Base-by-base conservation (phyloP, 2,329 filamentous ascomycete genomes). In the Microcyclosporella mali region DNA sequence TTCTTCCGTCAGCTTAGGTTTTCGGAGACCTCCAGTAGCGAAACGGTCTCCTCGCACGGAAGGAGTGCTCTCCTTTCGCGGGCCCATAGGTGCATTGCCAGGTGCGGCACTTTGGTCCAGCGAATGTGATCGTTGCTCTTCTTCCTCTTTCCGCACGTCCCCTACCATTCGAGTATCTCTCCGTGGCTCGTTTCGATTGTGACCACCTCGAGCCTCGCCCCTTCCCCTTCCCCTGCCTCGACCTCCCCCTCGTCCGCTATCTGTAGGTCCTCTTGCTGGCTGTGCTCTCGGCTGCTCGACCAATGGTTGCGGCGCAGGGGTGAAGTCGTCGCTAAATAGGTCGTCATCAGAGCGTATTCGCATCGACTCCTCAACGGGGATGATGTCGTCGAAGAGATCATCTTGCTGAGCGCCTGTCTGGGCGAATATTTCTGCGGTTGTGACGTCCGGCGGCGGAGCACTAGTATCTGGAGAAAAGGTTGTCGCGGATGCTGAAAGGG, bases 1-100 rank as follows among this genome's bases (percentile, higher is more conserved):
- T 50, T 73, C 76, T 56, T 84, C 80, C 2, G 79, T 83, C 33
- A 84, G 71, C 62, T 81, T 81, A 2, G 75, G 74, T 62, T 78
- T 64, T 27, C 46, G 45, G 25, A 56, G 41, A 6, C 61, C 70
- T 28, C 63, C 64, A 6, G 62, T 65, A 2, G 57, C 58, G 29
- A 55, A 58, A 9, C 63, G 51, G 45, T 65, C 60, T 25, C 62
- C 63, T 17, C 59, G 58, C 9, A 65, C 63, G 15, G 63, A 46
- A 4, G 49, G 35, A 31, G 46, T 33, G 39, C 40, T 46, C 25
- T 58, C 53, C 25, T 52, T 54, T 8, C 47, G 45, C 6, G 55
- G 47, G 1, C 47, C 51, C 8, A 52, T 52, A 4, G 52, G 55
- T 27, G 56, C 54, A 19, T 56, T 52, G 11, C 53, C 50, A 1